Evolutionary conservation across 2,329 filamentous ascomycete species (phyloP), one percentile per base, ranked within the genome.

Genomic region (Colletotrichum phormii): DNA sequence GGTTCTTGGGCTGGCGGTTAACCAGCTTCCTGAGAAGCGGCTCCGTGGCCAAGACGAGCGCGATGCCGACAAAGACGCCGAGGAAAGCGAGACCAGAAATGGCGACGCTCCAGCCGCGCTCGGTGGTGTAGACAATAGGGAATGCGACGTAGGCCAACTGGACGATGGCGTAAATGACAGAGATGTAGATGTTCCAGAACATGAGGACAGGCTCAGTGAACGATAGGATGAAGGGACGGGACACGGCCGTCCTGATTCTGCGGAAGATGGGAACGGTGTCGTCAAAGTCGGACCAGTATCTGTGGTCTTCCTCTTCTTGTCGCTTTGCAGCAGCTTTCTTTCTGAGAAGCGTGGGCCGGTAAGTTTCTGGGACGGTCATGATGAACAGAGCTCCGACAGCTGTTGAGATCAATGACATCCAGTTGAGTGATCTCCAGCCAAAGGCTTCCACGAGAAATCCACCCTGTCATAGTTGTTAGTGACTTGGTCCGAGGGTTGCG

Each of bases 91-190:
- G 84, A 1, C 91, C 90, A 1, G 87, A 87, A 26, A 89, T 65
- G 1, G 88, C 86, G 0, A 89, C 83, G 6, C 82, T 83, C 90
- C 90, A 92, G 74, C 89, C 89, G 22, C 91, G 88, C 37, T 77
- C 75, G 35, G 86, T 83, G 62, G 84, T 83, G 80, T 91, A 92
- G 71, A 91, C 87, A 69, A 91, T 91, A 0, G 90, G 90, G 77
- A 91, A 91, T 42, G 89, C 89, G 22, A 91, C 89, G 80, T 92
- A 92, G 78, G 89, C 91, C 59, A 92, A 86, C 75, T 92, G 92
- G 2, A 92, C 84, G 22, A 92, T 89, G 31, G 87, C 89, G 78
- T 92, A 92, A 57, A 92, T 86, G 60, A 92, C 84, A 2, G 89
- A 89, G 70, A 92, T 88, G 77, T 92, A 92, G 46, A 91, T 80